Percentiles rank a stretch among this genome's conserved stretches.
Conservation (phyloP, 768 basidiomycete species). For the Leccinum variicolor region DNA sequence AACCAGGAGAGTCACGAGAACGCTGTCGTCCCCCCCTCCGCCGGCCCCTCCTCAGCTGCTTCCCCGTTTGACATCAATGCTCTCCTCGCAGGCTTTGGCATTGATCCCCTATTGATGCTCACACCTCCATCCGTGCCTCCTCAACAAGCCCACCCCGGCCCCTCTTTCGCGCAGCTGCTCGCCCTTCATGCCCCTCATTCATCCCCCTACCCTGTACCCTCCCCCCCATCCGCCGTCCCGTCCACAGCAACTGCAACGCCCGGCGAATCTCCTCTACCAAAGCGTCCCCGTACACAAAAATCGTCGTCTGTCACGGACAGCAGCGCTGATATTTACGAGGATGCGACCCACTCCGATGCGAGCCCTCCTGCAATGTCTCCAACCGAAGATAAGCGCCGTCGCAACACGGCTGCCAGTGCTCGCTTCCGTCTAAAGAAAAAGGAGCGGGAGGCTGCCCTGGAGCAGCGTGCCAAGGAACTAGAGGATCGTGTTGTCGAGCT, state of each 20-base stretch:
- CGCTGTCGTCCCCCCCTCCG: conserved; percentile 45
- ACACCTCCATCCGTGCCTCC: conserved; percentile 21
- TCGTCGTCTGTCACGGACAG: conserved; percentile 34
- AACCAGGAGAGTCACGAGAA: conserved; percentile 58
- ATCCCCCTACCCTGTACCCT: conserved; percentile 18
- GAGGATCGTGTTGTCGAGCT: conserved; percentile 75
- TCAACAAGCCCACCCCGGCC: conserved; percentile 33
- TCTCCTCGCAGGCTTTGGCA: conserved; percentile 37
- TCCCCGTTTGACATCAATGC: conserved; percentile 43
- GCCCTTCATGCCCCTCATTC: conserved; percentile 50
- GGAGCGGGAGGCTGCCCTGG: conserved; percentile 87
- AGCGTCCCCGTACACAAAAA: conserved; percentile 58
- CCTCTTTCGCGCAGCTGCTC: conserved; percentile 69
- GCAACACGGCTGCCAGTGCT: conserved; percentile 91
- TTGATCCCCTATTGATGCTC: conserved; percentile 41
- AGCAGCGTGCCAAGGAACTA: conserved; percentile 81
- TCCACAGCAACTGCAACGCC: conserved; percentile 13
- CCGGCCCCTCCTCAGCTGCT: conserved; percentile 26
- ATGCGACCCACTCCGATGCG: conserved; percentile 15
- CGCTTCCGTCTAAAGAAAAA: conserved; percentile 96
- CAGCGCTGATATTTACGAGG: conserved; percentile 13
- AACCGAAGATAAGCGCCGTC: conserved; percentile 86
- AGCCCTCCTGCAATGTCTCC: conserved; percentile 38
- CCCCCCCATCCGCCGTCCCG: conserved; percentile 15
- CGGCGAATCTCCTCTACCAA: conserved; percentile 29